Base-by-base conservation (phyloP, 176 grass and related monocot species). In the Hyparrhenia diplandra region DNA sequence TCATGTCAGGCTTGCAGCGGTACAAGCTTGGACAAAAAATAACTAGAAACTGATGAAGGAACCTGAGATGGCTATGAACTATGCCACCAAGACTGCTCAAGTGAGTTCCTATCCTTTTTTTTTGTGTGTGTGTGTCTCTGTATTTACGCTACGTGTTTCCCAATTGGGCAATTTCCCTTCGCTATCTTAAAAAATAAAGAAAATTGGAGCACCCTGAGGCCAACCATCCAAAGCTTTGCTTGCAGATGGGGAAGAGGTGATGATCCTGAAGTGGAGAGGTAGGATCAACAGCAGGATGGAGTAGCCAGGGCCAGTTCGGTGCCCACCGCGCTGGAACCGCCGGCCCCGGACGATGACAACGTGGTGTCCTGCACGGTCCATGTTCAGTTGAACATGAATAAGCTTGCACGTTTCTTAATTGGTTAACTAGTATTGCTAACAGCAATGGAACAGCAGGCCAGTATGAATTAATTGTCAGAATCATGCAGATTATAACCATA, bases 281-380 rank as follows among this genome's bases (percentile, higher is more conserved):
- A 46, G 35, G 35, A 88, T 59, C 32, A 34, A 4, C 32, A 34
- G 32, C 32, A 34, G 32, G 32, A 34, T 34, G 32, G 32, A 34
- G 32, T 34, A 34, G 32, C 32, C 32, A 34, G 32, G 32, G 32
- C 32, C 32, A 34, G 32, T 4, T 34, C 32, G 4, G 32, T 34
- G 32, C 32, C 32, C 32, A 34, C 32, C 32, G 32, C 32, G 32
- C 32, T 75, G 41, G 71, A 74, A n/a, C 32, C 75, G 59, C 72
- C 76, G 0, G 67, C 62, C 32, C 65, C 37, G 0, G 72, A 27
- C 52, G 69, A 17, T 6, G 73, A 31, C 7, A 77, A 57, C 64
- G 80, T 40, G 36, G 80, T 68, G 13, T 76, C 90, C 86, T 86
- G 77, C 43, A 23, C 12, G 64, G 16, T 8, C 30, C 49, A 79